A percentile compares a stretch with the other conserved stretches of the same genome.
Conservation (phyloP, 1,139 yeast genomes). For the Magnusiomyces tetraspermus region DNA sequence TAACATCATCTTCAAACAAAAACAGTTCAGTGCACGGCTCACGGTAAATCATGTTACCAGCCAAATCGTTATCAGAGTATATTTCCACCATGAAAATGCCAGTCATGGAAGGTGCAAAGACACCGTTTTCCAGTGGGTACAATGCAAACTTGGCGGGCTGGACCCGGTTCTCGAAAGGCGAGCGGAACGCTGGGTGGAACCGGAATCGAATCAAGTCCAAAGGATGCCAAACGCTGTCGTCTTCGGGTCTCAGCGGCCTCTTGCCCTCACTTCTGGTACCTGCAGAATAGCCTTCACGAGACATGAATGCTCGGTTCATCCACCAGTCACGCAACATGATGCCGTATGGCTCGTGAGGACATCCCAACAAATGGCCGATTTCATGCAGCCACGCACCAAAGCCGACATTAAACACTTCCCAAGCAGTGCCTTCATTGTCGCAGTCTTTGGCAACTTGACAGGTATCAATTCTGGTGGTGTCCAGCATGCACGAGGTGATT, state of each 20-base stretch:
- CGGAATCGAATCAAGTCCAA: constrained; percentile 69
- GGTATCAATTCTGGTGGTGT: constrained; percentile 52
- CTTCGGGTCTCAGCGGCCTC: constrained; percentile 44
- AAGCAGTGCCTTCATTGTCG: constrained; percentile 71
- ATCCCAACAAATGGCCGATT: constrained; percentile 81
- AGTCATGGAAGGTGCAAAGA: constrained; percentile 43
- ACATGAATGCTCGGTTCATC: constrained; percentile 63
- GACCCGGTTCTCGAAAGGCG: constrained; percentile 50
- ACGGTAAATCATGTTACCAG: constrained; percentile 50
- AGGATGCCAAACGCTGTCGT: constrained; percentile 81
- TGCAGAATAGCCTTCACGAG: constrained; percentile 53
- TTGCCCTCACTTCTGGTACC: constrained; percentile 42
- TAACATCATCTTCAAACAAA: constrained; percentile 42
- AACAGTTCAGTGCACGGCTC: constrained; percentile 50
- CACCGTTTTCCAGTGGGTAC: constrained; percentile 41
- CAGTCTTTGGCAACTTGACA: constrained; percentile 81
- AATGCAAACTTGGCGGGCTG: constrained; percentile 36
- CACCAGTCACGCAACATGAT: constrained; percentile 81
- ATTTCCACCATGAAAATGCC: constrained; percentile 72
- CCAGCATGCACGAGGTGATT: constrained; percentile 58
- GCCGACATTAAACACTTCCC: constrained; percentile 85
- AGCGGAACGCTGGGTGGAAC: constrained; percentile 67
- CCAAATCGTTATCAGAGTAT: constrained; percentile 53
- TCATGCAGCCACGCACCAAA: constrained; percentile 95
- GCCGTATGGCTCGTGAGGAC: constrained; percentile 86